A percentile compares a stretch with the other conserved stretches of the same genome.
These are phyloP conservation scores for Auriscalpium vulgare DNA, from an alignment of 768 basidiomycete species.

Conservation along the genomic window DNA sequence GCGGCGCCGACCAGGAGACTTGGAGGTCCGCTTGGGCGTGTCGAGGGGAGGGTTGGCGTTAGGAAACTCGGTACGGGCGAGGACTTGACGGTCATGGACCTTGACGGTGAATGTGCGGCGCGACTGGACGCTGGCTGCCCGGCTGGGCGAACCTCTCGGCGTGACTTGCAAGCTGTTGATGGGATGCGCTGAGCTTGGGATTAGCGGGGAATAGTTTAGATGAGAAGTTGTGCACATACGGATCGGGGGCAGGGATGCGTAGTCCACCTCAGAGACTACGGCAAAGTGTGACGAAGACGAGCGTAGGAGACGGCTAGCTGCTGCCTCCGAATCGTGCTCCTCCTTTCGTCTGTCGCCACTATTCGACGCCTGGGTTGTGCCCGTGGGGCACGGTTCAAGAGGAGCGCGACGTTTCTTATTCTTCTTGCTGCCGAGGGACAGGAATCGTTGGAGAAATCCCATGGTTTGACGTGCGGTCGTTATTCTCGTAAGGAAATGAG, in stretches of 20 bases:
- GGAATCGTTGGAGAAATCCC: conserved; percentile 64
- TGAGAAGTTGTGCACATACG: conserved; percentile 40
- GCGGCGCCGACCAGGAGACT: conserved; percentile 18
- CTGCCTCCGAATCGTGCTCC: conserved; percentile 47
- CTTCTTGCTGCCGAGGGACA: conserved; percentile 62
- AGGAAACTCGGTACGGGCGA: conserved; percentile 58
- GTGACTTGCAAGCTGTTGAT: conserved; percentile 48
- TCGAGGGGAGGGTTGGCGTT: conserved; percentile 43
- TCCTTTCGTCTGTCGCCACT: conserved; percentile 9
- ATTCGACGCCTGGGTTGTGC: background rate
- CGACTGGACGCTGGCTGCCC: conserved; percentile 42
- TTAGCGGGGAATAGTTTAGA: background rate
- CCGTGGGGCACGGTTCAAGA: background rate
- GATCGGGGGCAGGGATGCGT: conserved; percentile 53
- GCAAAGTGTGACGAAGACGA: conserved; percentile 65
- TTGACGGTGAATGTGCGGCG: conserved; percentile 66
- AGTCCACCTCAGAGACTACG: conserved; percentile 48
- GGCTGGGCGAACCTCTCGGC: conserved; percentile 43
- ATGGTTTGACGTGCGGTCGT: conserved; percentile 27
- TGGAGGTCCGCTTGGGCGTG: conserved; percentile 9
- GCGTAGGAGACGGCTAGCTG: conserved; percentile 46
- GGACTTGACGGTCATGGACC: conserved; percentile 54
- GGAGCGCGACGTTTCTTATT: conserved; percentile 32
- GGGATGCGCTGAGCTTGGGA: conserved; percentile 37
- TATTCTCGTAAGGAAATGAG: background rate